These are phyloP conservation scores for Colletotrichum agaves DNA, from an alignment of 2,329 filamentous ascomycete species.

Conservation along the genomic window DNA sequence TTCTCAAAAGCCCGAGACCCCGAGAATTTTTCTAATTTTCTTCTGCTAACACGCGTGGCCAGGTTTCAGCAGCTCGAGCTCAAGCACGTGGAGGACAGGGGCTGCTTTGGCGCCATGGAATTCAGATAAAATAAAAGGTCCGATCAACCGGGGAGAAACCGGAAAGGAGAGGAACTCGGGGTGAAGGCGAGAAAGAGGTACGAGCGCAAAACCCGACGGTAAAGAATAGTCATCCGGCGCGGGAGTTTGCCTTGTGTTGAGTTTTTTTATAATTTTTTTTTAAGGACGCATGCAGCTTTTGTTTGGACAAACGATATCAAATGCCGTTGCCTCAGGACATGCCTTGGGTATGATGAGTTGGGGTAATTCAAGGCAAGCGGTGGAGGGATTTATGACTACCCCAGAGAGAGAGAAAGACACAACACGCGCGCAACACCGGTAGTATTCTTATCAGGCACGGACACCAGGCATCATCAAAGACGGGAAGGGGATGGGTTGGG, in stretches of 20 bases:
- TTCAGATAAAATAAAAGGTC: conserved; percentile 62
- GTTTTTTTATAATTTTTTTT: not conserved
- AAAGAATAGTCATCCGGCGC: conserved; percentile 15
- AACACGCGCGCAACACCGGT: conserved; percentile 4
- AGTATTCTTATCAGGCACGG: conserved; percentile 28
- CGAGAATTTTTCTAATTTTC: not conserved
- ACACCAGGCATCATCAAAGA: conserved; percentile 34
- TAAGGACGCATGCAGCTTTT: conserved; percentile 6
- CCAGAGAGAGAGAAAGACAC: not conserved
- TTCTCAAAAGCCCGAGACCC: conserved; percentile 7
- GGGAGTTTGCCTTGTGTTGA: conserved; percentile 10
- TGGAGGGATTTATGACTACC: conserved; percentile 1
- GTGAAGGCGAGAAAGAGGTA: conserved; percentile 6
- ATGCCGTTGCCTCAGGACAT: conserved; percentile 25
- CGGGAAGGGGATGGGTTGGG: not conserved
- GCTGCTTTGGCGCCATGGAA: conserved; percentile 87
- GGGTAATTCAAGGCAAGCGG: conserved; percentile 9
- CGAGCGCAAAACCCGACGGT: conserved; percentile 14
- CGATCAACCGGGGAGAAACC: not conserved
- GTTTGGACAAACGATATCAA: conserved; percentile 35
- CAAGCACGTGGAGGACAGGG: conserved; percentile 85
- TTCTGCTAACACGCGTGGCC: conserved; percentile 28
- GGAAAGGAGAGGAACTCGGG: conserved; percentile 3
- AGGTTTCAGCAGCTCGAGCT: conserved; percentile 95
- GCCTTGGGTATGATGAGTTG: conserved; percentile 25